Evolutionary conservation across 176 grass and related monocot genomes (phyloP).

Genomic region (Oryza punctata): DNA sequence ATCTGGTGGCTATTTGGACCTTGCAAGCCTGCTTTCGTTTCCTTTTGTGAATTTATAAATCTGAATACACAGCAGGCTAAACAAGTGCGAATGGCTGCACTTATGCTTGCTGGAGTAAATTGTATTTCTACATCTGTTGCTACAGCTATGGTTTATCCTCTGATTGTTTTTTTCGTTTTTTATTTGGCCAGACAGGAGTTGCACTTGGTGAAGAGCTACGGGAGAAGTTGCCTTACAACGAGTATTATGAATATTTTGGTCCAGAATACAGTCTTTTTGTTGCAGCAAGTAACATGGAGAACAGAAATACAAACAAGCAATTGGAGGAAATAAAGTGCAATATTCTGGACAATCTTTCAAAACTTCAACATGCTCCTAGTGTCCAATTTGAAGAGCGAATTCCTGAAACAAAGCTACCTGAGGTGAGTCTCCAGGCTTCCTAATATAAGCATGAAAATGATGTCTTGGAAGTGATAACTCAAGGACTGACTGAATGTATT

Average conservation of each 20-base stretch:
- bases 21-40: background rate
- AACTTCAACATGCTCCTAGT: constrained; percentile 84
- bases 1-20: background rate
- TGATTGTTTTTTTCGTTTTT: constrained; percentile 16
- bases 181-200: constrained; percentile 67
- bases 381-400: constrained; percentile 87
- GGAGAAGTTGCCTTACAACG: constrained; percentile 86
- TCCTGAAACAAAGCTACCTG: constrained; percentile 80
- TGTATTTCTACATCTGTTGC: background rate
- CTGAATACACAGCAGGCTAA: background rate
- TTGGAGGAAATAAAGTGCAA: constrained; percentile 76
- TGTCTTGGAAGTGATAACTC: constrained; percentile 21
- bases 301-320: constrained; percentile 72
- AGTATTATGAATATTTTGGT: constrained; percentile 92
- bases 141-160: background rate
- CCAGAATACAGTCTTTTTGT: constrained; percentile 96
- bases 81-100: background rate
- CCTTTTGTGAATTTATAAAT: background rate
- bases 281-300: constrained; percentile 96
- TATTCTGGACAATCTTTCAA: constrained; percentile 93
- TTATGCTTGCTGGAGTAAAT: background rate
- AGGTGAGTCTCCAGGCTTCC: constrained; percentile 51
- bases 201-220: constrained; percentile 74
- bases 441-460: constrained; percentile 4
- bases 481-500: constrained; percentile 33